These are phyloP conservation scores for Cubamyces lactineus DNA, from an alignment of 768 basidiomycete genomes.

Conservation along the genomic window DNA sequence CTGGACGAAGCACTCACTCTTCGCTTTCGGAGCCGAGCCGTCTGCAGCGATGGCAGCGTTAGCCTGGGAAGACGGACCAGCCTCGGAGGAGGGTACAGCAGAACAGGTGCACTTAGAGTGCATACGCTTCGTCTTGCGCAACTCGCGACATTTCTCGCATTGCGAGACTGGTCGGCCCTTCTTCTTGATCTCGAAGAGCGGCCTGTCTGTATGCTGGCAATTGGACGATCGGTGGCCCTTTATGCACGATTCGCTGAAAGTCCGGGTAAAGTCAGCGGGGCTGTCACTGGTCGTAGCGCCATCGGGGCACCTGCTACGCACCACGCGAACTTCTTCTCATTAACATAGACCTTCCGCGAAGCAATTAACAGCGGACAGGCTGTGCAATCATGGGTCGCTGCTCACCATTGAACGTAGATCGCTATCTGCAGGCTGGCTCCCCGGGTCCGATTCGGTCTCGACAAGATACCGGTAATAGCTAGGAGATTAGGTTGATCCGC, in stretches of 20 bases:
- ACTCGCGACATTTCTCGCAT: slow-evolving; percentile 81
- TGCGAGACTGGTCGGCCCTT: slow-evolving; percentile 93
- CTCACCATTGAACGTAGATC: slow-evolving; percentile 18
- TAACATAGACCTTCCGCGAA: slow-evolving; percentile 62
- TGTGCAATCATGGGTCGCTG: not conserved
- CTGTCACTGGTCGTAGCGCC: not conserved
- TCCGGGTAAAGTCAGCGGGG: slow-evolving; percentile 21
- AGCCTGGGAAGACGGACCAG: slow-evolving; percentile 12
- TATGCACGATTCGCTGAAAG: slow-evolving; percentile 82
- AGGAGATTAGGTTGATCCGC: slow-evolving; percentile 16
- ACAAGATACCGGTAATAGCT: slow-evolving; percentile 3
- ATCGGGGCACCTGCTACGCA: slow-evolving; percentile 35
- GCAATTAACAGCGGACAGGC: not conserved
- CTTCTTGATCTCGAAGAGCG: slow-evolving; percentile 92
- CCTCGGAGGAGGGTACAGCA: slow-evolving; percentile 30
- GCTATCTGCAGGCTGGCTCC: not conserved
- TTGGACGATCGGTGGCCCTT: slow-evolving; percentile 92
- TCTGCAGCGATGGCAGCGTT: not conserved
- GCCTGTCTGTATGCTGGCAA: slow-evolving; percentile 84
- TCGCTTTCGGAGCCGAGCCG: slow-evolving; percentile 30
- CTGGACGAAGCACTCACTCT: slow-evolving; percentile 39
- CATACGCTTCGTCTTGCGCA: slow-evolving; percentile 77
- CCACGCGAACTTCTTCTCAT: slow-evolving; percentile 79
- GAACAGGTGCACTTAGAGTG: slow-evolving; percentile 81
- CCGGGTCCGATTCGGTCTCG: not conserved